Evolutionary conservation across 768 basidiomycete species (phyloP).

Genomic region (Dictyophora rubrovolvata): DNA sequence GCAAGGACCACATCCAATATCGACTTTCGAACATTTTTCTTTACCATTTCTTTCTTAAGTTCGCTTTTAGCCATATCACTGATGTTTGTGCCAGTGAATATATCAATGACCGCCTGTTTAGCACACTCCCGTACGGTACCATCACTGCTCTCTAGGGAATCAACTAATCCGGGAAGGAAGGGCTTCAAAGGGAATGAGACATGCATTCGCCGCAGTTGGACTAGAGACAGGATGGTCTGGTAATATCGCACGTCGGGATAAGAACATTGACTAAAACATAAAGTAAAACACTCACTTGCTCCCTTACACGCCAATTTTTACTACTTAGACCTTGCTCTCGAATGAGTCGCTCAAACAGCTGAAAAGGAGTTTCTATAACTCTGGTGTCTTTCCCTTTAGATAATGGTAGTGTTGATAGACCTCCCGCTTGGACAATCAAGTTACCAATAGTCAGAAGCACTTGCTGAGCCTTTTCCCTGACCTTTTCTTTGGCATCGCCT

Average conservation of each 20-base stretch:
- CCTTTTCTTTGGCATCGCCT: slow-evolving; percentile 63
- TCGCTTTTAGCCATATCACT: slow-evolving; percentile 84
- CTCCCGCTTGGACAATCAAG: slow-evolving; percentile 53
- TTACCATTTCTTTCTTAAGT: slow-evolving; percentile 83
- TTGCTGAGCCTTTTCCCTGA: slow-evolving; percentile 67
- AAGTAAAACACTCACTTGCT: slow-evolving; percentile 52
- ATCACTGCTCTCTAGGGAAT: slow-evolving; percentile 83
- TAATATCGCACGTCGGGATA: background rate
- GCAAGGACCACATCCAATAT: slow-evolving; percentile 73
- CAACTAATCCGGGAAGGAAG: slow-evolving; percentile 72
- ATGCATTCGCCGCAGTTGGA: slow-evolving; percentile 61
- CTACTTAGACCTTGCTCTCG: slow-evolving; percentile 65
- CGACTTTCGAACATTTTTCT: slow-evolving; percentile 77
- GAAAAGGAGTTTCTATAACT: slow-evolving; percentile 55
- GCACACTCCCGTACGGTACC: slow-evolving; percentile 82
- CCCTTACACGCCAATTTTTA: slow-evolving; percentile 79
- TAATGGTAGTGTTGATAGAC: slow-evolving; percentile 22
- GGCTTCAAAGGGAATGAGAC: slow-evolving; percentile 71
- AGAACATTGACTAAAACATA: slow-evolving; percentile 8
- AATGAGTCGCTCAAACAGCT: slow-evolving; percentile 60
- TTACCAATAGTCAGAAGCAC: slow-evolving; percentile 66
- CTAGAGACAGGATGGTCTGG: slow-evolving; percentile 49
- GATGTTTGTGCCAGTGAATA: slow-evolving; percentile 78
- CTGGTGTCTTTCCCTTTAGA: slow-evolving; percentile 34
- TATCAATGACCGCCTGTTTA: slow-evolving; percentile 64